Percentiles rank a stretch among this genome's conserved stretches.
Conservation (phyloP, 345 rosid genomes). For the Lenwebbia sp. region DNA sequence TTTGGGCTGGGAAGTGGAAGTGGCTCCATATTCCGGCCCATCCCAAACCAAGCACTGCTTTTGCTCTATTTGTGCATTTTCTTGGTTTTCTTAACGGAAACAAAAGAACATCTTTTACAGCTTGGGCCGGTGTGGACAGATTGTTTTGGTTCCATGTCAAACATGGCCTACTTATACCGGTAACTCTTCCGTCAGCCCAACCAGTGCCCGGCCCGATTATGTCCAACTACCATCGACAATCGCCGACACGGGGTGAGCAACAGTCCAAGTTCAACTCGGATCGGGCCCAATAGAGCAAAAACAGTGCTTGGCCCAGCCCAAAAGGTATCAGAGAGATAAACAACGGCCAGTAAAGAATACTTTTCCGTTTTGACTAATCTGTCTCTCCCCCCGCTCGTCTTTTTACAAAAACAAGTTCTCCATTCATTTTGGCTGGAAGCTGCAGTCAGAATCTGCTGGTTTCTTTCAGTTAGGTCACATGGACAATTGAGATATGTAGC, state of each 20-base stretch:
- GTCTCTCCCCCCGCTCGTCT: background rate
- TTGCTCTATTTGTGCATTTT: background rate
- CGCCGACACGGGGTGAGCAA: background rate
- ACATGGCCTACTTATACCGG: background rate
- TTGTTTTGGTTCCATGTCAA: background rate
- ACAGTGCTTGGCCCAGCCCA: background rate
- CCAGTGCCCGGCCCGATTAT: background rate
- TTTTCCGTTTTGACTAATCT: background rate
- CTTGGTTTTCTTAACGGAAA: background rate
- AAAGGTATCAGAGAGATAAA: background rate
- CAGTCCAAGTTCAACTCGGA: background rate
- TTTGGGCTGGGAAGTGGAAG: background rate
- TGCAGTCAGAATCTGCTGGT: background rate
- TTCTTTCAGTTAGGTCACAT: background rate
- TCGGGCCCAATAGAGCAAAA: background rate
- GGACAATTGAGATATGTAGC: background rate
- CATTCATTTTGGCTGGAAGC: background rate
- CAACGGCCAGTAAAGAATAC: background rate
- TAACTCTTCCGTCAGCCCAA: background rate
- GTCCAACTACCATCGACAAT: background rate
- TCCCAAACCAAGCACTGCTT: too few species aligned
- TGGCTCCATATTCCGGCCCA: background rate
- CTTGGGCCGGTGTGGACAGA: background rate
- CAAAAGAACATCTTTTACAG: background rate
- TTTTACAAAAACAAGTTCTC: background rate